phyloP scores from a whole-genome alignment of 2,329 filamentous ascomycete species.

The Aureobasidium mangrovei region DNA sequence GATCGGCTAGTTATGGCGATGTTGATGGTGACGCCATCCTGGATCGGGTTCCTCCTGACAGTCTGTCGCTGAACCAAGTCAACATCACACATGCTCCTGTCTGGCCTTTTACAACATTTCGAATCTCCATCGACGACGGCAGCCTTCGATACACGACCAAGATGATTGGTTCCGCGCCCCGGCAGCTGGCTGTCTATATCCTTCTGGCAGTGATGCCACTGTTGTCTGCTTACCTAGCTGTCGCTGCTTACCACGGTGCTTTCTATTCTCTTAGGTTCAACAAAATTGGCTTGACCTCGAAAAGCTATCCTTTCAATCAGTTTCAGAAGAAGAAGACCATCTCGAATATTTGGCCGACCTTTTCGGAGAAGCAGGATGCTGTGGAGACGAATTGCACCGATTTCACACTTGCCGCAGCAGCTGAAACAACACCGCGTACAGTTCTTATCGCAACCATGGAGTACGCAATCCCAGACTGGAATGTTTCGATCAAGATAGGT shows the following conservation, averaged over 20 bases:
- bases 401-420: background rate
- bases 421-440: constrained; percentile 32
- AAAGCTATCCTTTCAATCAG: background rate
- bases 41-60: constrained; percentile 53
- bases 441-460: constrained; percentile 63
- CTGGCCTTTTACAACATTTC: constrained; percentile 47
- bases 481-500: constrained; percentile 62
- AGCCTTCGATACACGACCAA: constrained; percentile 43
- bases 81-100: constrained; percentile 51
- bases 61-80: constrained; percentile 45
- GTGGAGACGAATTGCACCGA: background rate
- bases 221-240: constrained; percentile 39
- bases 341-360: background rate
- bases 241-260: constrained; percentile 50
- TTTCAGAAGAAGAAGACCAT: background rate
- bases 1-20: constrained; percentile 51
- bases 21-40: constrained; percentile 51
- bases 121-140: constrained; percentile 47
- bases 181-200: constrained; percentile 47
- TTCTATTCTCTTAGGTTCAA: constrained; percentile 59
- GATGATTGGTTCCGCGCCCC: constrained; percentile 45
- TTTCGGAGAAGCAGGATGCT: background rate
- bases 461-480: constrained; percentile 63
- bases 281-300: constrained; percentile 41
- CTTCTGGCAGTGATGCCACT: constrained; percentile 48